These are phyloP conservation scores for Hemisphaericaspora xylofermentans DNA, from an alignment of 1,139 yeast genomes.

Conservation along the genomic window DNA sequence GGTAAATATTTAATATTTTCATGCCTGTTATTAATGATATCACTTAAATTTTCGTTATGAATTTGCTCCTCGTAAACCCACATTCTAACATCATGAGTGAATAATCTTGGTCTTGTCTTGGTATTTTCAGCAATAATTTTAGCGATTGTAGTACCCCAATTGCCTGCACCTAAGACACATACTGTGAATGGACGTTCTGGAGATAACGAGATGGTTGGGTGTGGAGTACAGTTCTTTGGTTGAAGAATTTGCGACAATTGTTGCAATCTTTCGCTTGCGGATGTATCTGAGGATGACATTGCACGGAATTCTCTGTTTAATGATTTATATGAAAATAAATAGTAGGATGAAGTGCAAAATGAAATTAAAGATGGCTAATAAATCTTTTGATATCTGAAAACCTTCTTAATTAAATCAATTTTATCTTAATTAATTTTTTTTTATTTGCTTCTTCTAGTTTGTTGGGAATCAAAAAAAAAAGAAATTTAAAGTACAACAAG, in stretches of 20 bases:
- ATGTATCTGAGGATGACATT: constrained; percentile 6
- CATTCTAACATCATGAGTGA: constrained; percentile 73
- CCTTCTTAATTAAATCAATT: too few relatives aligned
- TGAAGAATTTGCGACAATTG: constrained; percentile 38
- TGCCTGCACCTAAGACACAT: constrained; percentile 56
- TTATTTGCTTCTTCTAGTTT: too few relatives aligned
- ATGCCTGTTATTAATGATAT: constrained; percentile 80
- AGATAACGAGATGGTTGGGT: constrained; percentile 16
- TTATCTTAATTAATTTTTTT: too few relatives aligned
- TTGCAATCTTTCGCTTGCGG: constrained; percentile 36
- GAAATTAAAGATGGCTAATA: too few relatives aligned
- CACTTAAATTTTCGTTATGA: constrained; percentile 73
- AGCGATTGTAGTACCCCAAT: constrained; percentile 96
- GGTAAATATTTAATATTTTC: constrained; percentile 90
- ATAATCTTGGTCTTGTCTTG: constrained; percentile 62
- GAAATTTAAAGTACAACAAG: too few relatives aligned
- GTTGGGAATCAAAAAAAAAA: too few relatives aligned
- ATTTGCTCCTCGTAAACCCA: constrained; percentile 89
- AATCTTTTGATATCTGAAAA: too few relatives aligned
- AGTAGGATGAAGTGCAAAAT: too few relatives aligned
- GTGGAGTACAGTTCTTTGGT: constrained; percentile 21
- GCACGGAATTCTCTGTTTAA: too few relatives aligned
- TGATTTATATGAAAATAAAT: too few relatives aligned
- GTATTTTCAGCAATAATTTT: constrained; percentile 89
- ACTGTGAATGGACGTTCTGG: constrained; percentile 39